A percentile compares a stretch with the other conserved stretches of the same genome.
Evolutionary conservation across 495 filamentous ascomycete genomes (phyloP).

Genomic region (Parathielavia appendiculata): DNA sequence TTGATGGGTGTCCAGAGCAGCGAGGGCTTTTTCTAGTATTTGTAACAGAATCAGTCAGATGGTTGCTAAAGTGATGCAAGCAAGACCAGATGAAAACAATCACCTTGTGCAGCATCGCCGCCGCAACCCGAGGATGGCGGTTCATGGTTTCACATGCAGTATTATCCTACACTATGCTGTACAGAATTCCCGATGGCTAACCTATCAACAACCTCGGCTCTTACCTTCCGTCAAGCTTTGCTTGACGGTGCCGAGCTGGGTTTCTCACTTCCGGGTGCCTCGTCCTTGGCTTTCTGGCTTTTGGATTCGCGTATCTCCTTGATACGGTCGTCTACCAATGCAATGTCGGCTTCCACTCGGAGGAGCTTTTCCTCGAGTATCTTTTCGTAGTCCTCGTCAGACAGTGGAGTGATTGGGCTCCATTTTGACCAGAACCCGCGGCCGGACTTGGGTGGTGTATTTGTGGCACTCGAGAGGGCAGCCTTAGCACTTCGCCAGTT

Average conservation of each 20-base stretch:
- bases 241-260: background rate
- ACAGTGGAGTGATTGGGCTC: slow-evolving; percentile 72
- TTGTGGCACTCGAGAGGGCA: background rate
- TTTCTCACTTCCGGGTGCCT: background rate
- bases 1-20: background rate
- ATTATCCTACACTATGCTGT: slow-evolving; percentile 5
- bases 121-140: background rate
- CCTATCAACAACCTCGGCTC: background rate
- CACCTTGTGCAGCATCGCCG: background rate
- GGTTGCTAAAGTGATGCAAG: background rate
- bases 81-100: background rate
- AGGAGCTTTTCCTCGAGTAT: slow-evolving; percentile 75
- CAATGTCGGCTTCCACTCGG: slow-evolving; percentile 75
- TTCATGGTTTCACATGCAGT: background rate
- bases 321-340: slow-evolving; percentile 80
- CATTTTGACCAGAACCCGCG: slow-evolving; percentile 57
- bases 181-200: background rate
- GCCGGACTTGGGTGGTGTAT: background rate
- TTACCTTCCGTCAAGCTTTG: background rate
- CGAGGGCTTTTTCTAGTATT: background rate
- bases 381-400: slow-evolving; percentile 70
- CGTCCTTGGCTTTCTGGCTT: background rate
- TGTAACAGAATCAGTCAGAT: background rate
- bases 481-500: slow-evolving; percentile 18
- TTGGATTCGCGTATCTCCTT: slow-evolving; percentile 44